These are phyloP conservation scores for Penicillium sp. DNA, from an alignment of 2,329 filamentous ascomycete species.

Conservation along the genomic window DNA sequence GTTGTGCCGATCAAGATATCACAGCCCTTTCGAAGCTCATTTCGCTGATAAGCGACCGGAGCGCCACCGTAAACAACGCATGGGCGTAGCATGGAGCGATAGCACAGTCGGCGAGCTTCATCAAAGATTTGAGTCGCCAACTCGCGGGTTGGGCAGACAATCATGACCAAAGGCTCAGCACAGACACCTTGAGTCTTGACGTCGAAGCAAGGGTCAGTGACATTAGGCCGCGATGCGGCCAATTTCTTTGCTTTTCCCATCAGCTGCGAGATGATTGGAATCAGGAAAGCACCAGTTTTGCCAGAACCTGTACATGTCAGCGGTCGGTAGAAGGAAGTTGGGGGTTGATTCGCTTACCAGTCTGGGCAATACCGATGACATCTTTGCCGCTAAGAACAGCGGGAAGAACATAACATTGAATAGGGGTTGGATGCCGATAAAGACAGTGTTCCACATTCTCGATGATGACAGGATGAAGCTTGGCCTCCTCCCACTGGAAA, in stretches of 20 bases:
- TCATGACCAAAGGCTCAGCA: conserved; percentile 85
- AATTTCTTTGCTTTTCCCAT: conserved; percentile 96
- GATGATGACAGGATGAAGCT: conserved; percentile 81
- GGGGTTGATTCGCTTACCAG: conserved; percentile 64
- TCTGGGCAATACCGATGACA: conserved; percentile 88
- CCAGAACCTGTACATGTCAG: conserved; percentile 72
- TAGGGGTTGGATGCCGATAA: conserved; percentile 77
- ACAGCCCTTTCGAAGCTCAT: conserved; percentile 79
- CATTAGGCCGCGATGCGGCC: conserved; percentile 72
- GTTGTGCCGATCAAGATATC: conserved; percentile 88
- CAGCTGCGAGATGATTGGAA: conserved; percentile 84
- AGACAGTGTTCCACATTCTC: conserved; percentile 75
- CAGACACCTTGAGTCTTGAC: conserved; percentile 58
- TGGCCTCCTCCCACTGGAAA: conserved; percentile 72
- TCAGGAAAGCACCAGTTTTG: conserved; percentile 91
- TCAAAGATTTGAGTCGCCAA: conserved; percentile 94
- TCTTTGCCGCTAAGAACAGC: conserved; percentile 77
- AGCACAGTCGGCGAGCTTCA: conserved; percentile 89
- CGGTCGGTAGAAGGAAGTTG: not conserved
- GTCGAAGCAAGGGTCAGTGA: conserved; percentile 55
- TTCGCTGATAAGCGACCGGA: conserved; percentile 69
- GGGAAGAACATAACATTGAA: conserved; percentile 84
- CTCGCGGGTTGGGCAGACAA: conserved; percentile 87
- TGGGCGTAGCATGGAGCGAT: conserved; percentile 91
- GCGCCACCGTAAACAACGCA: conserved; percentile 88